Evolutionary conservation across 1,284 basidiomycete species (phyloP).

Genomic region (Phaffia rhodozyma): DNA sequence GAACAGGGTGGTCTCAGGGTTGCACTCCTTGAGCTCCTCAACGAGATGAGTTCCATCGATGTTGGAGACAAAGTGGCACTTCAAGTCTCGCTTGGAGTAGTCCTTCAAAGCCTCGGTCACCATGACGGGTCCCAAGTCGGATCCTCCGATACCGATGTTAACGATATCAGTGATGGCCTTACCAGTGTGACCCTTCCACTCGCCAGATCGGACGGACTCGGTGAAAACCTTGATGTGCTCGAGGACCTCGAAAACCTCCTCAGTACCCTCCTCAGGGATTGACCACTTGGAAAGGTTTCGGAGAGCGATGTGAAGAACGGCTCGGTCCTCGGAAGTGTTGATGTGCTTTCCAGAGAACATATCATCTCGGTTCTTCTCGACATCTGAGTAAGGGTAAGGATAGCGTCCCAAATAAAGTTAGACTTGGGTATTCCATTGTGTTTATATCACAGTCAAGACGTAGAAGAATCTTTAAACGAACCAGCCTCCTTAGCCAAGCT

Average conservation of each 20-base stretch:
- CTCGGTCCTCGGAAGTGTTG: conserved; percentile 94
- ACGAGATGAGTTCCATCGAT: conserved; percentile 97
- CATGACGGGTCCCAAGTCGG: conserved; percentile 97
- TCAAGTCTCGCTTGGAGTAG: conserved; percentile 81
- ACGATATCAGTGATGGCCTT: conserved; percentile 89
- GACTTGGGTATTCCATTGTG: too few species aligned
- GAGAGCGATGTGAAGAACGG: conserved; percentile 89
- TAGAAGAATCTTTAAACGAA: conserved; percentile 5
- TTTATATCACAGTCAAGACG: neutral
- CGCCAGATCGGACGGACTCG: conserved; percentile 68
- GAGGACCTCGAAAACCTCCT: conserved; percentile 72
- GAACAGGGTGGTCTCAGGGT: conserved; percentile 91
- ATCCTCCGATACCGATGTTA: conserved; percentile 98
- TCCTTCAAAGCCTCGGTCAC: conserved; percentile 92
- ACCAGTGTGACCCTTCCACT: conserved; percentile 94
- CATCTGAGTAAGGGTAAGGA: conserved; percentile 57
- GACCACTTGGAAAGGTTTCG: conserved; percentile 61
- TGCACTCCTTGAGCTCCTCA: conserved; percentile 67
- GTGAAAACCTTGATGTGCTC: conserved; percentile 86
- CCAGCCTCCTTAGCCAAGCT: conserved; percentile 33
- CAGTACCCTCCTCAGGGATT: conserved; percentile 67
- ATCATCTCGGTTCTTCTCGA: conserved; percentile 75
- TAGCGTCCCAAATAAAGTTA: neutral
- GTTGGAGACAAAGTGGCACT: conserved; percentile 86
- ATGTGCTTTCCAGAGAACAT: conserved; percentile 96